phyloP scores from a whole-genome alignment of 352 stramenopile species.

The Albugo candida region DNA sequence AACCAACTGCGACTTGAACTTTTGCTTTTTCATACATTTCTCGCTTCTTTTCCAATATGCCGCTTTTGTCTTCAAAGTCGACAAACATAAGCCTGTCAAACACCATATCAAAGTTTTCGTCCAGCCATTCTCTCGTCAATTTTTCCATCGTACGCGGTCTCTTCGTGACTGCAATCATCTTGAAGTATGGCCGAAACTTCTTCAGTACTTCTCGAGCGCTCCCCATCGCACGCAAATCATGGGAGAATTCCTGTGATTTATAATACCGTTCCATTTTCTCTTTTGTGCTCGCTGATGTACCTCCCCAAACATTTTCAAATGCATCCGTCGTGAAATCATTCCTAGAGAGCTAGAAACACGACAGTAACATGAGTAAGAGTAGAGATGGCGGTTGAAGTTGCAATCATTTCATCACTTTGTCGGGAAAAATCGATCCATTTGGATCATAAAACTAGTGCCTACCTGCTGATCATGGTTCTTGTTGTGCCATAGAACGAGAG shows the following conservation, averaged over 20 bases:
- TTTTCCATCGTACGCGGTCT: constrained; percentile 38
- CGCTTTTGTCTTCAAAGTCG: constrained; percentile 19
- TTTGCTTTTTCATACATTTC: constrained; percentile 41
- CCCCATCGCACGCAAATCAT: neutral
- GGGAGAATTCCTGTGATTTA: neutral
- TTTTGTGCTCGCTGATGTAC: constrained; percentile 3
- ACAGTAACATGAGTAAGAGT: too few species aligned
- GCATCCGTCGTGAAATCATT: constrained; percentile 10
- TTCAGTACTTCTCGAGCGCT: constrained; percentile 22
- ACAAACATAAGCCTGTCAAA: constrained; percentile 64
- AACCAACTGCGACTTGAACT: constrained; percentile 30
- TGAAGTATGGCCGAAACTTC: constrained; percentile 36
- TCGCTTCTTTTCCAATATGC: constrained; percentile 28
- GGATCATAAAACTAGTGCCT: neutral
- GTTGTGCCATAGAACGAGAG: constrained; percentile 33
- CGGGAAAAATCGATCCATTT: too few species aligned
- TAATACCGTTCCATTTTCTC: constrained; percentile 11
- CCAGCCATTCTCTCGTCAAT: constrained; percentile 53
- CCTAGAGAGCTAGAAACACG: too few species aligned
- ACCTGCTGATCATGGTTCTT: constrained; percentile 18
- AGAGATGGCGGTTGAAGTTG: too few species aligned
- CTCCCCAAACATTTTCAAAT: constrained; percentile 18
- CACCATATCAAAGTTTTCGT: constrained; percentile 30
- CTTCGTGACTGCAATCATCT: constrained; percentile 34
- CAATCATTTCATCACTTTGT: too few species aligned